Base-by-base conservation (phyloP, 306 rosid genomes). In the Rosa rugosa region DNA sequence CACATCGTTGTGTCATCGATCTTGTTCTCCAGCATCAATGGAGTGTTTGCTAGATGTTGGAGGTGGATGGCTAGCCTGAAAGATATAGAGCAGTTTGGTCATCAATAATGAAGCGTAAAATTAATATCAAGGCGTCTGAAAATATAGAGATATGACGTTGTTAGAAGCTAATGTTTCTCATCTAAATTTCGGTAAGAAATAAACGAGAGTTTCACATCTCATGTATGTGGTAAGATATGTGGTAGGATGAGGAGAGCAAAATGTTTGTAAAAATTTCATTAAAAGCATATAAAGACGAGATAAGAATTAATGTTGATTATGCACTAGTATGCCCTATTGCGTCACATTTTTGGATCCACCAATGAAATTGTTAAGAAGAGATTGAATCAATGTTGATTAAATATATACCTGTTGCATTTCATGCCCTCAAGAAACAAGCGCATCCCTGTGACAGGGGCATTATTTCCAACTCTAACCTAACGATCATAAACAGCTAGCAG, bases 391-490 rank as follows among this genome's bases (percentile, higher is more conserved):
- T 31, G 46, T 38, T 18, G 17, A 8, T 36, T 16, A 36, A 2
- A 17, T 38, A 27, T 34, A 12, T 73, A 92, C 98, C 94, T 92
- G 88, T 93, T 93, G 85, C 89, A 83, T 89, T 89, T 95, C 87
- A 88, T 91, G 83, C 99, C 98, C 86, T 95, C 99, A 36, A 95
- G 97, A 83, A 87, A 90, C 78, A 95, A 87, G 18, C 98, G 87
- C 91, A 95, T 84, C 34, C 99, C 99, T 8, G 93, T 95, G 63
- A 95, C 85, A 12, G 99, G 99, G 54, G 73, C 10, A 67, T 84
- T 89, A 69, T 79, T 84, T n/a, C 88, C 96, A 27, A 85, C 91
- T 41, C 75, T 81, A 44, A 95, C 98, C 97, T 90, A 83, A 40
- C 34, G 50, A 76, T 47, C 22, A 40, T 36, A 69, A 18, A 31